A percentile compares a stretch with the other conserved stretches of the same genome.
phyloP scores from a whole-genome alignment of 805 yeast species.

The Saccharomycopsis guyanensis region DNA sequence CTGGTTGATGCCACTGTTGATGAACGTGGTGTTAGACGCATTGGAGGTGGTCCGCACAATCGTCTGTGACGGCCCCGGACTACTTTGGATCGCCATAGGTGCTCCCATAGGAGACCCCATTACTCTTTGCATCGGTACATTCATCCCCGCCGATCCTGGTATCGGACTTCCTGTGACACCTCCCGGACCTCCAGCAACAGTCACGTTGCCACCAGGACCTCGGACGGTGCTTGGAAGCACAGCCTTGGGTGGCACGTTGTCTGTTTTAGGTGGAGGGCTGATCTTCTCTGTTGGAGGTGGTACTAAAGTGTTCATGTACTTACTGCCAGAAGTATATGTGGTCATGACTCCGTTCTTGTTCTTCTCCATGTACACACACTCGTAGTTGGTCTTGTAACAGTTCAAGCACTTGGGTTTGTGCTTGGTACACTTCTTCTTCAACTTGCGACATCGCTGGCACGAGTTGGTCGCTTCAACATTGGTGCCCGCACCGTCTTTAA shows the following conservation, averaged over 20 bases:
- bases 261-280: background rate
- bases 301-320: conserved; percentile 10
- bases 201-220: too few species aligned
- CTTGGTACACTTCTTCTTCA: conserved; percentile 45
- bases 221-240: too few species aligned
- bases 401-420: conserved; percentile 43
- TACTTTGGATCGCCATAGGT: background rate
- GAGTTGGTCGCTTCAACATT: conserved; percentile 21
- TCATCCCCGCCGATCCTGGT: too few species aligned
- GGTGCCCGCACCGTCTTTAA: conserved; percentile 12
- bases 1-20: background rate
- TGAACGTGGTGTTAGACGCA: background rate
- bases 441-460: conserved; percentile 26
- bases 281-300: background rate
- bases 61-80: background rate
- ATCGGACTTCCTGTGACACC: too few species aligned
- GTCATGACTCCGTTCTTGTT: conserved; percentile 11
- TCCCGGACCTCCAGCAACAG: too few species aligned
- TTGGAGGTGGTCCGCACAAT: background rate
- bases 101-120: background rate
- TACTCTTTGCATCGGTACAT: too few species aligned
- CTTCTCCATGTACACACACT: conserved; percentile 26
- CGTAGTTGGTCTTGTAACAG: conserved; percentile 37
- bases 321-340: conserved; percentile 13
- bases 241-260: background rate